phyloP scores from a whole-genome alignment of 805 yeast species.

The Metschnikowia reukaufii region DNA sequence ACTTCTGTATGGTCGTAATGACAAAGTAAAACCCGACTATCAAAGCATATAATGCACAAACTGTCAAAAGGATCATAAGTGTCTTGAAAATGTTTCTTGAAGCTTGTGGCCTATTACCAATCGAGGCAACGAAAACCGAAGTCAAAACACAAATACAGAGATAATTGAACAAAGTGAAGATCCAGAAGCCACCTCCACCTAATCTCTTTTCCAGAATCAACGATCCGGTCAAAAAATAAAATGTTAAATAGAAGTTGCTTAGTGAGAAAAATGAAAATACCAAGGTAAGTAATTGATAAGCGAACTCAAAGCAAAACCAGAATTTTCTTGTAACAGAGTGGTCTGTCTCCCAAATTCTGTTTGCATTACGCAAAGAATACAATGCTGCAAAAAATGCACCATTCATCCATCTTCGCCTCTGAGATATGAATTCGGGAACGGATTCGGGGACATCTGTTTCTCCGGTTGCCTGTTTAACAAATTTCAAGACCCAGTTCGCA shows the following conservation, averaged over 20 bases:
- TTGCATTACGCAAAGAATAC: conserved; percentile 26
- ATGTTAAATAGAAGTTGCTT: conserved; percentile 30
- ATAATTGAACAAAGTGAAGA: conserved; percentile 85
- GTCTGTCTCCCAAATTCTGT: conserved; percentile 28
- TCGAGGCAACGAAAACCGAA: conserved; percentile 86
- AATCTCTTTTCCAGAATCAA: conserved; percentile 47
- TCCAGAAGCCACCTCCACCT: conserved; percentile 75
- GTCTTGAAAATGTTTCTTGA: conserved; percentile 74
- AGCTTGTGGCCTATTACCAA: conserved; percentile 98
- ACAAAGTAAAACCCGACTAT: conserved; percentile 83
- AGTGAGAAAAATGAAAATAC: conserved; percentile 28
- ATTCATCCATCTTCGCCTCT: conserved; percentile 32
- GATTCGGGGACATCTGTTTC: conserved; percentile 32
- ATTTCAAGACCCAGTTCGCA: conserved; percentile 31
- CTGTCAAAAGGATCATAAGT: conserved; percentile 68
- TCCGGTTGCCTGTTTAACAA: conserved; percentile 32
- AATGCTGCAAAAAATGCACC: conserved; percentile 33
- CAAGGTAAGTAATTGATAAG: conserved; percentile 24
- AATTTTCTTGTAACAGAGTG: conserved; percentile 25
- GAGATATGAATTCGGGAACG: conserved; percentile 28
- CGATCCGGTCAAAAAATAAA: conserved; percentile 42
- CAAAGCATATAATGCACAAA: conserved; percentile 80
- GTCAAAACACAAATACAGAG: conserved; percentile 78
- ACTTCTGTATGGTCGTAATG: conserved; percentile 46
- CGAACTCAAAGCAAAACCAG: conserved; percentile 26